These are phyloP conservation scores for Sclerotinia subarctica DNA, from an alignment of 2,329 filamentous ascomycete genomes.

Conservation along the genomic window DNA sequence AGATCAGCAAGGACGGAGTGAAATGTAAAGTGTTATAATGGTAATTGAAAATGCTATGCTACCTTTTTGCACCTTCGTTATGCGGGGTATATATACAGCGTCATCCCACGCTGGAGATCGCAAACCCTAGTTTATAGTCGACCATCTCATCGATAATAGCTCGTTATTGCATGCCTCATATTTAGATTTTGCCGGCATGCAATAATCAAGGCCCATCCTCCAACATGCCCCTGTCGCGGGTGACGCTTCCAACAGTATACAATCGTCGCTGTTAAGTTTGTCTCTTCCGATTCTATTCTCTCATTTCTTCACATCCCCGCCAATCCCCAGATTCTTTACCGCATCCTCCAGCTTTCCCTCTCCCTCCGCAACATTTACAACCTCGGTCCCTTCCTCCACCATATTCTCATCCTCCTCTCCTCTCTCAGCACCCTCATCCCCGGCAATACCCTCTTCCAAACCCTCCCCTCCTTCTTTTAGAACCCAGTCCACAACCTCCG, in stretches of 20 bases:
- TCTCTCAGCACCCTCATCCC: slow-evolving; percentile 26
- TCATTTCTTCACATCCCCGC: neutral
- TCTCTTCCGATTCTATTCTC: neutral
- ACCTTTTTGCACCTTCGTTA: neutral
- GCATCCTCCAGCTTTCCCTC: neutral
- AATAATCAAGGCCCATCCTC: too few relatives aligned
- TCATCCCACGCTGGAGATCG: neutral
- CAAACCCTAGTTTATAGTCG: neutral
- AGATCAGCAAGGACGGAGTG: too few relatives aligned
- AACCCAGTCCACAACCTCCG: slow-evolving; percentile 57
- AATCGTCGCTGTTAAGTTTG: neutral
- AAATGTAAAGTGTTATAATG: too few relatives aligned
- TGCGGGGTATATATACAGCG: neutral
- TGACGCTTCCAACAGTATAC: neutral
- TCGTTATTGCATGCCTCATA: neutral
- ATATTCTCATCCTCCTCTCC: slow-evolving; percentile 26
- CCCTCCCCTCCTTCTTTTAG: slow-evolving; percentile 42
- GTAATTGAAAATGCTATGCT: neutral
- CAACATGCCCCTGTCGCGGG: too few relatives aligned
- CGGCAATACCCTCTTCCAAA: slow-evolving; percentile 39
- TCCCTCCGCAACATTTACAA: slow-evolving; percentile 9
- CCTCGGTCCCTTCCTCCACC: slow-evolving; percentile 21
- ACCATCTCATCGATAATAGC: neutral
- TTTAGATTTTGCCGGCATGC: too few relatives aligned
- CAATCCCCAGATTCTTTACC: slow-evolving; percentile 7